phyloP scores from a whole-genome alignment of 2,329 filamentous ascomycete species.

The Stenocarpella maydis region DNA sequence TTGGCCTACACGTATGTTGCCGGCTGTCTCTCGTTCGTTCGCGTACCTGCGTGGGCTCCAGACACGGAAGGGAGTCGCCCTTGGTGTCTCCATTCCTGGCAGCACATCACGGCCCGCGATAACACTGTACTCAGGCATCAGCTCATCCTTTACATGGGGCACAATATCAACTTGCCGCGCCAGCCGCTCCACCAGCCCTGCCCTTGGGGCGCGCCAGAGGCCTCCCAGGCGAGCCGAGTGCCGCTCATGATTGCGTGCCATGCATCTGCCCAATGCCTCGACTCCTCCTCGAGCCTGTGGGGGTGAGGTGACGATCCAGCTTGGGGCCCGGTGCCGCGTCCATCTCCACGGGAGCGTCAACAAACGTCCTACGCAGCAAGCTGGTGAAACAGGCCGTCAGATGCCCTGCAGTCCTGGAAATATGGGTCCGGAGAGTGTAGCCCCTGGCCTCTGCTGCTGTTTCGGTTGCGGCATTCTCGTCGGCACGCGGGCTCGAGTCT shows the following conservation, averaged over 20 bases:
- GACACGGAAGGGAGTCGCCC: slow-evolving; percentile 16
- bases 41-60: slow-evolving; percentile 12
- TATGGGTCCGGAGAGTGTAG: slow-evolving; percentile 24
- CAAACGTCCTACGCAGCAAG: slow-evolving; percentile 23
- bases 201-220: not conserved
- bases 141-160: slow-evolving; percentile 25
- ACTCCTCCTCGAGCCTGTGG: not conserved
- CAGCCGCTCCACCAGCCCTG: slow-evolving; percentile 7
- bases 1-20: not conserved
- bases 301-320: slow-evolving; percentile 21
- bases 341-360: slow-evolving; percentile 33
- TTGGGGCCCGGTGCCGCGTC: slow-evolving; percentile 26
- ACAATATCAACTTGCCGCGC: slow-evolving; percentile 27
- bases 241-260: slow-evolving; percentile 6
- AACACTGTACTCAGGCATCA: slow-evolving; percentile 23
- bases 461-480: not conserved
- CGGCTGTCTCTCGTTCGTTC: not conserved
- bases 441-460: not conserved
- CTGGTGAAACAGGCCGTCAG: slow-evolving; percentile 29
- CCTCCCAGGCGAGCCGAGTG: slow-evolving; percentile 15
- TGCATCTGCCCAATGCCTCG: slow-evolving; percentile 12
- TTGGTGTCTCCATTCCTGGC: slow-evolving; percentile 21
- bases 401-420: slow-evolving; percentile 2
- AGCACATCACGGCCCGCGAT: slow-evolving; percentile 16
- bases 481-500: not conserved